A percentile compares a stretch with the other conserved stretches of the same genome.
Conservation (phyloP, 2,329 filamentous ascomycete genomes). For the Sporothrix inflata region DNA sequence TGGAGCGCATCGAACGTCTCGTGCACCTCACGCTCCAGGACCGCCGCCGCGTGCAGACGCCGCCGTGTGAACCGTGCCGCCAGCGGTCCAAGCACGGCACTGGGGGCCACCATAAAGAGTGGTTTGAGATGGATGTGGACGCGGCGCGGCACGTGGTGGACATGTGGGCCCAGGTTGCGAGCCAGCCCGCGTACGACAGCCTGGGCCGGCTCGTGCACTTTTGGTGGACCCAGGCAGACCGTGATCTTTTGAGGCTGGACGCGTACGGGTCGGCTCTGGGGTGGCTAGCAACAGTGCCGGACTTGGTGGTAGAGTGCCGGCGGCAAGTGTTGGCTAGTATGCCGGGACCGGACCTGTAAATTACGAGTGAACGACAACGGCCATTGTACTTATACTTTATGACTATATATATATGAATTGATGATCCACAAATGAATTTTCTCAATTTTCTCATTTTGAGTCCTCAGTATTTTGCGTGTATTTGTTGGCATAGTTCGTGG, state of each 20-base stretch:
- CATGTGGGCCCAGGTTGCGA: slow-evolving; percentile 7
- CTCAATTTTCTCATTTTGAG: not conserved
- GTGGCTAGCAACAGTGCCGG: not conserved
- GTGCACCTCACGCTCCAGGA: slow-evolving; percentile 7
- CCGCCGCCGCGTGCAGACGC: slow-evolving; percentile 1
- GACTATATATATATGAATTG: not conserved
- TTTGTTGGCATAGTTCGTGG: not conserved
- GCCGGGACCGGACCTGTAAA: not conserved
- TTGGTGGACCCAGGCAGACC: not conserved
- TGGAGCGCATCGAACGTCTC: not conserved
- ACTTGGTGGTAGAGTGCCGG: not conserved
- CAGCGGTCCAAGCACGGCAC: not conserved
- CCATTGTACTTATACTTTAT: not conserved
- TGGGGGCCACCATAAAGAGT: not conserved
- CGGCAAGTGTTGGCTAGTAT: not conserved
- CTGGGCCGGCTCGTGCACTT: not conserved
- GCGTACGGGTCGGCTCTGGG: slow-evolving; percentile 3
- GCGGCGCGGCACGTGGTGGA: slow-evolving; percentile 1
- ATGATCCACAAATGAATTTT: not conserved
- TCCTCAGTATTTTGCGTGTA: not conserved
- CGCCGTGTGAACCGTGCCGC: slow-evolving; percentile 6
- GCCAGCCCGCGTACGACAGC: slow-evolving; percentile 5
- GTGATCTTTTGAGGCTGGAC: slow-evolving; percentile 1
- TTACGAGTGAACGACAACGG: not conserved
- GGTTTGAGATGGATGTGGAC: slow-evolving; percentile 13